Evolutionary conservation across 805 yeast genomes (phyloP), one percentile per base, ranked within the genome.

Genomic region (Cephaloascus albidus): DNA sequence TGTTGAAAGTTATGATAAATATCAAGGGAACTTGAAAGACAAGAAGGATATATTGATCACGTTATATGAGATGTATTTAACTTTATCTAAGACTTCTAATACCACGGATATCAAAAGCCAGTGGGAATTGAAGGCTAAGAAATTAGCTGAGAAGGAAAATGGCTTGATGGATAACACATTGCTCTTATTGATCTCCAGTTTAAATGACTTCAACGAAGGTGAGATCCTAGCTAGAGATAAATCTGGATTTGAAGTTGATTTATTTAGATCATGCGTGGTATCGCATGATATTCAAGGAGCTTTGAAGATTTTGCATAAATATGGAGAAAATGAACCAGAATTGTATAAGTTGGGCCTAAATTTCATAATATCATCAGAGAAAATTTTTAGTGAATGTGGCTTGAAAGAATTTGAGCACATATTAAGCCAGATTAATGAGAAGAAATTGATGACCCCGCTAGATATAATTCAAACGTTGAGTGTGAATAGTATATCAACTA

Each of bases 41-140:
- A 76, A 79, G 47, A 73, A 72, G 38, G 94, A 82, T 36, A 68
- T 90, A 35, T 64, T 85, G 40, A 76, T 85, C 2, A 86, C 97
- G 0, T 64, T 90, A 31, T 84, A 79, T 51, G 97, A 90, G 51
- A 68, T 86, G 66, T 93, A 90, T 49, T 60, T 89, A 31, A 68
- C 79, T 0, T 57, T 85, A 43, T 75, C 85, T 0, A 61, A 59
- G 16, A 55, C 53, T 10, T 54, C 59, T 2, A 63, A 63, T 17
- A 56, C 55, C 2, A 51, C 49, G 2, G 67, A 59, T n/a, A 59
- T 57, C 10, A 59, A 60, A 38, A 48, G 47, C 2, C 61, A 59
- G 19, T 89, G 96, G 96, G 69, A 69, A 35, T 42, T 47, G 0
- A 86, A 85, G 45, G 95, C 96, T 0, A 57, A 60, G 20, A 45